phyloP scores from a whole-genome alignment of 768 basidiomycete species.

The Dacryopinax spathularia region DNA sequence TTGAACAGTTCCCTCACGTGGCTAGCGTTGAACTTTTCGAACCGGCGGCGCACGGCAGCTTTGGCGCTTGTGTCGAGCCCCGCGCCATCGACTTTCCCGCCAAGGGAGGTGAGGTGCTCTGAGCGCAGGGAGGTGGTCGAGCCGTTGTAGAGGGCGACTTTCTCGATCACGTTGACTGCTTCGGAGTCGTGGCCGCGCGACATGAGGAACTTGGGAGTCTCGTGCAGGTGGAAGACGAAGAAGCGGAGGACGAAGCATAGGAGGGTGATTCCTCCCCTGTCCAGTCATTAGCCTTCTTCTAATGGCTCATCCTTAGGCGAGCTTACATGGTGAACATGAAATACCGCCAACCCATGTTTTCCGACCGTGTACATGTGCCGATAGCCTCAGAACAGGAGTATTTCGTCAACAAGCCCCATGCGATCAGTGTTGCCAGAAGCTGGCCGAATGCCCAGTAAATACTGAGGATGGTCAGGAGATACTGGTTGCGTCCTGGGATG shows the following conservation, averaged over 20 bases:
- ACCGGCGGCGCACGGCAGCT: conserved; percentile 30
- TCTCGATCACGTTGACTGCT: conserved; percentile 48
- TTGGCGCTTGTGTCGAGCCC: conserved; percentile 25
- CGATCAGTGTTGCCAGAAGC: conserved; percentile 47
- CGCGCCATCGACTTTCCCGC: conserved; percentile 10
- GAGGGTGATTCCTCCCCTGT: conserved; percentile 50
- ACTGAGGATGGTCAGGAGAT: conserved; percentile 56
- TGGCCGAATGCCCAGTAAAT: conserved; percentile 75
- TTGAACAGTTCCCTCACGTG: conserved; percentile 52
- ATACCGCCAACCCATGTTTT: conserved; percentile 65
- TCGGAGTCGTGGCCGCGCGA: conserved; percentile 47
- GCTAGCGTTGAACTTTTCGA: conserved; percentile 26
- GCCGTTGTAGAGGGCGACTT: conserved; percentile 48
- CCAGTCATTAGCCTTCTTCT: background rate
- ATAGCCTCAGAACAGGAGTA: conserved; percentile 40
- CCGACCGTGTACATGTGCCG: conserved; percentile 30
- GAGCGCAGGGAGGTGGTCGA: conserved; percentile 35
- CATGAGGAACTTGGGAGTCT: conserved; percentile 61
- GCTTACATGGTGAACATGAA: conserved; percentile 44
- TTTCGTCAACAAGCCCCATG: conserved; percentile 60
- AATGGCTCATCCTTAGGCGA: too few species aligned
- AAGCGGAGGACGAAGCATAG: conserved; percentile 47
- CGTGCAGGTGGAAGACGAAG: conserved; percentile 50
- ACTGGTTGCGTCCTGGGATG: conserved; percentile 57
- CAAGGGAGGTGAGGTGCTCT: conserved; percentile 31